Base-by-base conservation (phyloP, 371 early-diverging fungal genomes). In the Mortierella sp. region DNA sequence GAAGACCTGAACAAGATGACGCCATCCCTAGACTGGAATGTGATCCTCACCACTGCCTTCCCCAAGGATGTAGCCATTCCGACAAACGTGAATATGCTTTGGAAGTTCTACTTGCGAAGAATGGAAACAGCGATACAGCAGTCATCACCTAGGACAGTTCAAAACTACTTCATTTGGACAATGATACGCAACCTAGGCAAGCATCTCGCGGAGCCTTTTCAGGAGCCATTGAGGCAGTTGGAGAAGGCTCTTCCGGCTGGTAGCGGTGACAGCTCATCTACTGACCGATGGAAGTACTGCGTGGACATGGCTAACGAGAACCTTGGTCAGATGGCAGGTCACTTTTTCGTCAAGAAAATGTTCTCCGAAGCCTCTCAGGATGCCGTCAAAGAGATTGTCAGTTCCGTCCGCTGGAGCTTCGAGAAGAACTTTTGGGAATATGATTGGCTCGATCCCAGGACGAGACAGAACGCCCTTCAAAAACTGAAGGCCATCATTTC, bases 101-200 rank as follows among this genome's bases (percentile, higher is more conserved):
- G 81, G 2, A 82, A 82, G 6, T 39, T 54, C 0, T 88, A 71
- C 57, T 39, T 84, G 22, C 41, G 55, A 12, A 67, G 78, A 9
- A 57, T 88, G 8, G 77, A 79, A 25, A 41, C 54, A 0, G 57
- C 13, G 29, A 78, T 10, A 80, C 76, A 2, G 17, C n/a, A n/a
- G n/a, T n/a, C n/a, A n/a, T n/a, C 61, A 0, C 57, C 63, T 16
- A 60, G 47, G 25, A 78, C 79, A 3, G 45, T 88, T 0, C 79
- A 81, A 55, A 61, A 76, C 27, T 87, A 82, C 60, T 70, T 88
- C 25, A 60, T 64, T 5, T 86, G 85, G 85, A 71, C 55, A 13
- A 40, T 70, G 2, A 80, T 88, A 27, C 50, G 54, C 16, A 27
- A 25, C 3, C 66, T 60, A 39, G 49, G 69, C 12, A 61, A 47